These are phyloP conservation scores for Diaporthe velutina DNA, from an alignment of 2,329 filamentous ascomycete genomes.

Conservation along the genomic window DNA sequence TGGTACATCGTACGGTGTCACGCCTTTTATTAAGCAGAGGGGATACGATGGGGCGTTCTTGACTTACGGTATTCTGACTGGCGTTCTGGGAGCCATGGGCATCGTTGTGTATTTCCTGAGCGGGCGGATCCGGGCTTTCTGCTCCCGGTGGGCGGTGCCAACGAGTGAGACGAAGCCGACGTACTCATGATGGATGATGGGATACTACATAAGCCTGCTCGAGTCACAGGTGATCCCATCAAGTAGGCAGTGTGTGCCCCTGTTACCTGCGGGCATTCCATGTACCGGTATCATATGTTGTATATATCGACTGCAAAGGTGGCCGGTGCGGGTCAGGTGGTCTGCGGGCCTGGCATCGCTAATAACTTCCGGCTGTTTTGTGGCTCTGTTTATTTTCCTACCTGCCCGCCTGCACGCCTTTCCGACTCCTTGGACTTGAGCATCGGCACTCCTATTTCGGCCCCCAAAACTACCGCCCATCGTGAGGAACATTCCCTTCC, in stretches of 20 bases:
- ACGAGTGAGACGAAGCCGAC: conserved; percentile 21
- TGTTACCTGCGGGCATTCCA: not conserved
- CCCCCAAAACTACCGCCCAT: not conserved
- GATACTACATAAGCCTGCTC: too few species aligned
- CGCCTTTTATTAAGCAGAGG: conserved; percentile 45
- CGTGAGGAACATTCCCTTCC: not conserved
- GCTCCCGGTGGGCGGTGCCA: conserved; percentile 9
- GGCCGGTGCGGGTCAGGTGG: not conserved
- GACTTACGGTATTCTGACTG: conserved; percentile 50
- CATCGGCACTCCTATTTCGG: not conserved
- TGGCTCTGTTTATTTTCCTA: not conserved
- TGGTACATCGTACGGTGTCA: conserved; percentile 48
- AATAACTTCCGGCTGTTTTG: not conserved
- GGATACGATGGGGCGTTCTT: conserved; percentile 52
- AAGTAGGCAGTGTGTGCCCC: not conserved
- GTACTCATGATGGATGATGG: not conserved
- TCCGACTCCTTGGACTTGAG: not conserved
- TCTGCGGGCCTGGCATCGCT: not conserved
- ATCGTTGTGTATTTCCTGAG: conserved; percentile 50
- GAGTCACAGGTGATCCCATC: rapidly evolving
- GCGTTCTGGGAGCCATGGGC: conserved; percentile 45
- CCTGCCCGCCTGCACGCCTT: not conserved
- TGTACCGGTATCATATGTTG: not conserved
- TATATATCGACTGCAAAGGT: not conserved
- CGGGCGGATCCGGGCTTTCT: conserved; percentile 43